phyloP scores from a whole-genome alignment of 1,284 basidiomycete species.

The Ustilago crameri region DNA sequence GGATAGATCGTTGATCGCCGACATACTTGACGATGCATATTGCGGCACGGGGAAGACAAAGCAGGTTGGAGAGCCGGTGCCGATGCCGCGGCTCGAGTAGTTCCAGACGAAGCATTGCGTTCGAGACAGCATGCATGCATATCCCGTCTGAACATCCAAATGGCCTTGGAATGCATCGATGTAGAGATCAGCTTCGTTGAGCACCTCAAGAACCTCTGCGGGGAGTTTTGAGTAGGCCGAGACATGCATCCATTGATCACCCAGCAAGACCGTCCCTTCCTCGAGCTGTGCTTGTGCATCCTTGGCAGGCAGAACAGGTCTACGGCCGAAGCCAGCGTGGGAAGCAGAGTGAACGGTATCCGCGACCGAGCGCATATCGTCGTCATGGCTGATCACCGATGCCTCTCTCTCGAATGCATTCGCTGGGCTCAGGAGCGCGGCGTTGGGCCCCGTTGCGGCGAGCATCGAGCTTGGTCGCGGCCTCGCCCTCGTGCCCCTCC shows the following conservation, averaged over 20 bases:
- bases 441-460: conserved; percentile 19
- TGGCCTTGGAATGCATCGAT: conserved; percentile 48
- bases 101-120: conserved; percentile 61
- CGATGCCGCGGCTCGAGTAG: conserved; percentile 50
- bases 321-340: conserved; percentile 6
- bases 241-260: conserved; percentile 51
- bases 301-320: conserved; percentile 4
- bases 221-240: conserved; percentile 50
- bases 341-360: conserved; percentile 27
- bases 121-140: conserved; percentile 55
- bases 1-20: conserved; percentile 31
- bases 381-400: conserved; percentile 32
- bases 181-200: conserved; percentile 46
- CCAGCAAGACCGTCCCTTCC: conserved; percentile 48
- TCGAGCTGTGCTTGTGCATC: conserved; percentile 33
- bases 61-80: conserved; percentile 49
- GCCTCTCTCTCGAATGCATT: conserved; percentile 31
- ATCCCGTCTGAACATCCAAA: conserved; percentile 55
- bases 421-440: conserved; percentile 25
- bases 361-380: conserved; percentile 34
- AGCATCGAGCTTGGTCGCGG: conserved; percentile 46
- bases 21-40: conserved; percentile 33
- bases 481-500: conserved; percentile 16
- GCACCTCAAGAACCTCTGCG: conserved; percentile 39
- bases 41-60: conserved; percentile 50